Evolutionary conservation across 2,329 filamentous ascomycete genomes (phyloP).

Genomic region (Alternaria arbusti): DNA sequence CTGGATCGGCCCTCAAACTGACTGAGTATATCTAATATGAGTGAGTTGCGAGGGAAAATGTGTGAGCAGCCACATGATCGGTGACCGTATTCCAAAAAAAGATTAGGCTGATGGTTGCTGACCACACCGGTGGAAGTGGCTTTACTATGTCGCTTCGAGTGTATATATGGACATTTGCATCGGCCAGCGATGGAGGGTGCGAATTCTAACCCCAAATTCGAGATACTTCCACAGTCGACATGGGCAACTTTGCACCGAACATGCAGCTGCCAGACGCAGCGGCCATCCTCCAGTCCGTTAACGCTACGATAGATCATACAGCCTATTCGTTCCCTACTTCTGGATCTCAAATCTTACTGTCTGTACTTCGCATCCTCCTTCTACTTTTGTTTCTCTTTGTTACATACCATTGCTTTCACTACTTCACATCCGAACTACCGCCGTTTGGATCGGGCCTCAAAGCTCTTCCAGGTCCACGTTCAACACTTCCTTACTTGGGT

Average conservation of each 20-base stretch:
- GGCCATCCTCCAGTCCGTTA: neutral
- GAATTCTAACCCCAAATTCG: neutral
- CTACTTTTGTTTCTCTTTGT: neutral
- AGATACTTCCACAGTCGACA: neutral
- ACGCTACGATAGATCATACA: neutral
- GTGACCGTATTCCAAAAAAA: neutral
- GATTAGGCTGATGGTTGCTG: neutral
- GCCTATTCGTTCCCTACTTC: neutral
- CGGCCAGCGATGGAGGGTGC: neutral
- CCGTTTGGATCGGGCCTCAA: neutral
- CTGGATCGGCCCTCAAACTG: neutral
- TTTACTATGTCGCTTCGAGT: neutral
- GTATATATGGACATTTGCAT: neutral
- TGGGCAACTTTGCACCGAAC: neutral
- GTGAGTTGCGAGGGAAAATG: neutral
- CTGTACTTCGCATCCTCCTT: neutral
- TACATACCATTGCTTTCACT: neutral
- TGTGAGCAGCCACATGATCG: neutral
- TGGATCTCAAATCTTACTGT: neutral
- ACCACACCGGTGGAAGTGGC: neutral
- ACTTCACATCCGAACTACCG: neutral
- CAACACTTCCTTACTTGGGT: neutral
- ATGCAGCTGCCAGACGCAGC: neutral
- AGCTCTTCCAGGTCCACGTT: neutral
- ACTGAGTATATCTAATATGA: neutral